A percentile compares a stretch with the other conserved stretches of the same genome.
Evolutionary conservation across 2,329 filamentous ascomycete genomes (phyloP).

Genomic region (Tolypocladium ovalisporum): DNA sequence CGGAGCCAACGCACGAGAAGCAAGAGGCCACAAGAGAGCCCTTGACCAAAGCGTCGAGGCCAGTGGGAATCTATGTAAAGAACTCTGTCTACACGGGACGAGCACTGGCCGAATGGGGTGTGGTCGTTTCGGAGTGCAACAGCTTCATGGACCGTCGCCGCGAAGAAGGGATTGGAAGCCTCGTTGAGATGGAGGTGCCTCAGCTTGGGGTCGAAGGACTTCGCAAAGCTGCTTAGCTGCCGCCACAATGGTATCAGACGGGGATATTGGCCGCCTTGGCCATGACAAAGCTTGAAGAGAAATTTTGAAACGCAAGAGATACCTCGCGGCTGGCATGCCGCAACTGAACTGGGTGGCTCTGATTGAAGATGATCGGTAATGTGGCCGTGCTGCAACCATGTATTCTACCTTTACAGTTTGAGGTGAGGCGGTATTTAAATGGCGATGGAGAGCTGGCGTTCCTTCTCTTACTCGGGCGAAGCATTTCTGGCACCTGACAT

Average conservation of each 20-base stretch:
- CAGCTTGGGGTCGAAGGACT: conserved; percentile 30
- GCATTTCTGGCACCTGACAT: neutral
- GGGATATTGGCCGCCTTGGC: neutral
- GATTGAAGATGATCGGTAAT: neutral
- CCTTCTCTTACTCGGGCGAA: neutral
- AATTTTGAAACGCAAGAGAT: neutral
- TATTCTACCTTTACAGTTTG: neutral
- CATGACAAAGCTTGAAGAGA: neutral
- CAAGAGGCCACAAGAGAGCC: conserved; percentile 13
- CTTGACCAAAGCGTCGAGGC: conserved; percentile 33
- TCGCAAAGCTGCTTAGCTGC: conserved; percentile 20
- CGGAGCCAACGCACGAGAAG: neutral
- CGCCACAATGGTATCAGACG: neutral
- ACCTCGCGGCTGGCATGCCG: neutral
- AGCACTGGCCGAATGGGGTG: conserved; percentile 67
- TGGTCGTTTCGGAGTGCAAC: conserved; percentile 68
- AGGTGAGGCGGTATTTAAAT: neutral
- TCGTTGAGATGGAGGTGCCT: conserved; percentile 54
- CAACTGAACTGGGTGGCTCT: neutral
- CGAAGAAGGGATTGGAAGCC: conserved; percentile 57
- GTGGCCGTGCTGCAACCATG: neutral
- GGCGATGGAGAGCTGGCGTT: neutral
- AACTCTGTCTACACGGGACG: conserved; percentile 55
- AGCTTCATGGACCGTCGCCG: conserved; percentile 69
- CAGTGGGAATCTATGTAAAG: conserved; percentile 30